phyloP scores from a whole-genome alignment of 495 filamentous ascomycete species.

The Penicillium robsamsonii region DNA sequence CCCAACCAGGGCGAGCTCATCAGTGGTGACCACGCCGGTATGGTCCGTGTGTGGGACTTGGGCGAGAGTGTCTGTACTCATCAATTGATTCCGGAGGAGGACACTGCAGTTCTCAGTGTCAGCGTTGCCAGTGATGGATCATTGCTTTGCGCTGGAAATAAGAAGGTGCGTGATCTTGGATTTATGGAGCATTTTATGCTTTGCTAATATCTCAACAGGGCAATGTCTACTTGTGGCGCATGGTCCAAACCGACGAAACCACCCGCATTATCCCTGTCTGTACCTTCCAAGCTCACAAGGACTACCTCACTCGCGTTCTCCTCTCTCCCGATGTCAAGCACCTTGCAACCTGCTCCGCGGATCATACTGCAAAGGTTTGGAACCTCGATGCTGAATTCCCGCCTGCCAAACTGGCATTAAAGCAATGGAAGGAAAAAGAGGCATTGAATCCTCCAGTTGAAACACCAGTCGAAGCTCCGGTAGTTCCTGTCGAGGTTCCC shows the following conservation, averaged over 20 bases:
- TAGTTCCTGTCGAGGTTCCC: constrained; percentile 18
- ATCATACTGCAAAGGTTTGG: constrained; percentile 98
- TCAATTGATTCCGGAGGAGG: constrained; percentile 93
- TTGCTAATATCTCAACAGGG: constrained; percentile 54
- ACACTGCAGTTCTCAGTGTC: constrained; percentile 87
- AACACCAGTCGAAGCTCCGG: constrained; percentile 16
- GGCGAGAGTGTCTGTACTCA: constrained; percentile 96
- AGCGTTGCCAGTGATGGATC: constrained; percentile 94
- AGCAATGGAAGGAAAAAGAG: constrained; percentile 29
- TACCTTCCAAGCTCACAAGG: constrained; percentile 87
- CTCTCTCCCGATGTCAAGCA: constrained; percentile 97
- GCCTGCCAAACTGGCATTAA: constrained; percentile 45
- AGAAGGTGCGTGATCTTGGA: constrained; percentile 55
- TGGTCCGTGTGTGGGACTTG: constrained; percentile 93
- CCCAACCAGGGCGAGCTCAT: constrained; percentile 98
- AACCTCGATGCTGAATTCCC: constrained; percentile 63
- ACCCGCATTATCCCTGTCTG: constrained; percentile 89
- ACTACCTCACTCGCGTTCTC: constrained; percentile 92
- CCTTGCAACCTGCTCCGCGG: constrained; percentile 93
- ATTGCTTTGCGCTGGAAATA: constrained; percentile 93
- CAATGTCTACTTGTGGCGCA: constrained; percentile 94
- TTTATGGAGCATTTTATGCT: not conserved
- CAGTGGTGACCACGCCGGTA: constrained; percentile 88
- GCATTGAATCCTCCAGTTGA: constrained; percentile 17
- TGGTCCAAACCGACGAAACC: constrained; percentile 76